Base-by-base conservation (phyloP, 2,329 filamentous ascomycete genomes). In the Bipolaris victoriae region DNA sequence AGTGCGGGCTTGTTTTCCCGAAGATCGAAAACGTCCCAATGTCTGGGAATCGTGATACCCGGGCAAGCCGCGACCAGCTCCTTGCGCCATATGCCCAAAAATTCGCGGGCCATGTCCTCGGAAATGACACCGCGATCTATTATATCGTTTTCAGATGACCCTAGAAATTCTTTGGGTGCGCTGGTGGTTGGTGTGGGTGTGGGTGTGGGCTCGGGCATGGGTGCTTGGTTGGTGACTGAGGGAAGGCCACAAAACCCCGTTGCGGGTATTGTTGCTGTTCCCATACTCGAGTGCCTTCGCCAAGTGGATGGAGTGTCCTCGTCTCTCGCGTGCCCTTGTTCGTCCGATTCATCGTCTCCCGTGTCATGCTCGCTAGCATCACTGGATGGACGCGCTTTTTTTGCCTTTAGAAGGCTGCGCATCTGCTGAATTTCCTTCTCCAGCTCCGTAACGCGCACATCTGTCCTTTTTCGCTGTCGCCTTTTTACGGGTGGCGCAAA, bases 371-470 rank as follows among this genome's bases (percentile, higher is more conserved):
- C 70, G 40, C 69, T 72, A 7, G 51, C 52, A 44, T 68, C 69
- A 24, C 63, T 54, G 5, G 70, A 63, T 15, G 69, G 66, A 31
- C 56, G 64, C 9, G 63, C 61, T 37, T 63, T 68, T 37, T 63
- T 68, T 7, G 67, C 52, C 37, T 65, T 69, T 20, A 76, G 51
- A 5, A 76, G 62, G 26, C 66, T 67, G 33, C 70, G 72, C 70
- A 76, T 71, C 49, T 73, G 69, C 56, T 67, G 72, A 43, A 76
- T 69, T 49, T 76, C 73, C 54, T 63, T 73, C 58, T 76, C 74
- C 6, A 76, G 56, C 40, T 76, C 74, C 26, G 74, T 72, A 5
- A 76, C 73, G 16, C 74, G 63, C 9, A 75, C 71, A 54, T 76
- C 74, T 46, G 74, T 76, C 43, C 73, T 67, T 37, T 76, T 76